phyloP scores from a whole-genome alignment of 2,329 filamentous ascomycete genomes.

The Cyphellophora europaea region DNA sequence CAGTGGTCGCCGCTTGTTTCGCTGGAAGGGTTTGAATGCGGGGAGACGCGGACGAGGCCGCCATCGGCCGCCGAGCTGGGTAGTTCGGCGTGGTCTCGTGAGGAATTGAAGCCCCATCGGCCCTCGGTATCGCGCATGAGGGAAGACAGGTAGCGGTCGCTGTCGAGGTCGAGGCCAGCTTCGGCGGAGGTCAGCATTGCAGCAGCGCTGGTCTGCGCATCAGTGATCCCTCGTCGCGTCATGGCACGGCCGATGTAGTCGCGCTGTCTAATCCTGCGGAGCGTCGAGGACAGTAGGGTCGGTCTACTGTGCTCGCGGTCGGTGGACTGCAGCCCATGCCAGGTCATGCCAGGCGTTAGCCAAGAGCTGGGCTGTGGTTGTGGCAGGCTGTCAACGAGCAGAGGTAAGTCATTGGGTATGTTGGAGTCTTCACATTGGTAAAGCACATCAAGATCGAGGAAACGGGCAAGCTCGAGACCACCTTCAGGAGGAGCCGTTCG shows the following conservation, averaged over 20 bases:
- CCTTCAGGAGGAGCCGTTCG: conserved; percentile 11
- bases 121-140: conserved; percentile 14
- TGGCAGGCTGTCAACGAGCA: conserved; percentile 16
- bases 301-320: conserved; percentile 15
- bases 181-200: not conserved
- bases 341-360: conserved; percentile 51
- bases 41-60: conserved; percentile 22
- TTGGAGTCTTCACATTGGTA: conserved; percentile 10
- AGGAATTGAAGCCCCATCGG: conserved; percentile 23
- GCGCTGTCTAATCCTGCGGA: conserved; percentile 9
- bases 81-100: conserved; percentile 19
- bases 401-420: conserved; percentile 13
- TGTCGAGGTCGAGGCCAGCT: conserved; percentile 1
- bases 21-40: too few relatives aligned
- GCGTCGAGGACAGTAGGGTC: conserved; percentile 1
- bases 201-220: not conserved
- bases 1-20: conserved; percentile 57
- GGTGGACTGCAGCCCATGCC: conserved; percentile 54
- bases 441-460: conserved; percentile 12
- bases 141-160: conserved; percentile 11
- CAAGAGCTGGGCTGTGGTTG: conserved; percentile 48
- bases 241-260: conserved; percentile 7
- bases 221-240: conserved; percentile 3
- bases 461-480: conserved; percentile 9
- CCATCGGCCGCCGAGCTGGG: conserved; percentile 28